phyloP scores from a whole-genome alignment of 768 basidiomycete genomes.

The Tylopilus intermedius region DNA sequence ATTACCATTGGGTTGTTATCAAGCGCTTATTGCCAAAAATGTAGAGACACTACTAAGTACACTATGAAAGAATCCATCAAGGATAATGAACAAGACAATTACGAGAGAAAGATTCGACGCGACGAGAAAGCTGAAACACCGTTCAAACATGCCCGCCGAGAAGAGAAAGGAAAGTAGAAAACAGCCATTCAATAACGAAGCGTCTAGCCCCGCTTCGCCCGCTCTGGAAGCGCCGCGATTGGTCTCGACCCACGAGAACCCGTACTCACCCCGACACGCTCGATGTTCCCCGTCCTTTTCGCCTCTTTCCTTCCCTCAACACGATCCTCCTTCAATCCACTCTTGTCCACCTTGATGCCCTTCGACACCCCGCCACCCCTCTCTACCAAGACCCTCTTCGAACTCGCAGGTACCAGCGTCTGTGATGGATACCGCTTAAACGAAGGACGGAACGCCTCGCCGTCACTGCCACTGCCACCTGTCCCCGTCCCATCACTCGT shows the following conservation, averaged over 20 bases:
- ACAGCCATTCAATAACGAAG: neutral
- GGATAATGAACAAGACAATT: neutral
- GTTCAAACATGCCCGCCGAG: neutral
- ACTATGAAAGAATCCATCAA: neutral
- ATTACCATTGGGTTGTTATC: neutral
- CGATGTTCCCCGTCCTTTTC: neutral
- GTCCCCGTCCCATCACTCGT: slow-evolving; percentile 30
- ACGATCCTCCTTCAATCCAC: neutral
- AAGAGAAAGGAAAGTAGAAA: neutral
- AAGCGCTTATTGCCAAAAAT: neutral
- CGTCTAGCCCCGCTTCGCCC: slow-evolving; percentile 22
- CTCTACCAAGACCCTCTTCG: slow-evolving; percentile 49
- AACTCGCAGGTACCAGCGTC: slow-evolving; percentile 55
- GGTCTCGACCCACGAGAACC: slow-evolving; percentile 20
- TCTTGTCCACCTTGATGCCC: slow-evolving; percentile 8
- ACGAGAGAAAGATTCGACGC: neutral
- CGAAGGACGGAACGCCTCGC: slow-evolving; percentile 45
- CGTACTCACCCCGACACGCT: slow-evolving; percentile 5
- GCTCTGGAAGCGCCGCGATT: slow-evolving; percentile 29
- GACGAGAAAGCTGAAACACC: neutral
- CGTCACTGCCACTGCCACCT: slow-evolving; percentile 29
- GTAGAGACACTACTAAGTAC: neutral
- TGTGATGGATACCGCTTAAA: slow-evolving; percentile 74
- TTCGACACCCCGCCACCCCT: slow-evolving; percentile 19
- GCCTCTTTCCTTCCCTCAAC: neutral